These are phyloP conservation scores for Aspergillus ochraceoroseus DNA, from an alignment of 2,329 filamentous ascomycete species.

Conservation along the genomic window DNA sequence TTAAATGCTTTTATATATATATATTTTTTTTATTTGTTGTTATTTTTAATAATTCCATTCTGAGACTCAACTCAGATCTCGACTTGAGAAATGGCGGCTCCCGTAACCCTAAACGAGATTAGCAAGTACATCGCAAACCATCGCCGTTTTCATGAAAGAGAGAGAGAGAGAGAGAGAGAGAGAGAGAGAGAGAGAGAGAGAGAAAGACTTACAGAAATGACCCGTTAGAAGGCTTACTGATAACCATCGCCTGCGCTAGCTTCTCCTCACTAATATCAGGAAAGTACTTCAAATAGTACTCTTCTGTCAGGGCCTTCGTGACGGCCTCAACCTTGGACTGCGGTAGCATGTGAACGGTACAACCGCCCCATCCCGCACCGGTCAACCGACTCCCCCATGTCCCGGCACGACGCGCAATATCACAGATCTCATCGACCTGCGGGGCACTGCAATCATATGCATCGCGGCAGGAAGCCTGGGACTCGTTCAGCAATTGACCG, in stretches of 20 bases:
- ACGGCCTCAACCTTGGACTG: constrained; percentile 75
- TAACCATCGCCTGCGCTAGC: constrained; percentile 72
- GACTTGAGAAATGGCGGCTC: constrained; percentile 36
- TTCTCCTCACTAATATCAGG: constrained; percentile 67
- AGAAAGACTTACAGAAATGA: constrained; percentile 40
- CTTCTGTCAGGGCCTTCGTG: constrained; percentile 67
- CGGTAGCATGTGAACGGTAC: constrained; percentile 87
- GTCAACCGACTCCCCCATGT: constrained; percentile 81
- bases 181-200: neutral
- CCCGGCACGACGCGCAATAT: constrained; percentile 70
- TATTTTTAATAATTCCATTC: constrained; percentile 10
- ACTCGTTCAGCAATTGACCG: constrained; percentile 80
- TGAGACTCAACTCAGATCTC: constrained; percentile 22
- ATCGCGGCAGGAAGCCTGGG: constrained; percentile 80
- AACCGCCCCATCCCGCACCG: constrained; percentile 94
- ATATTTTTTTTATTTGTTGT: neutral
- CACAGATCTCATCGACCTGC: constrained; percentile 85
- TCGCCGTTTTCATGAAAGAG: no score
- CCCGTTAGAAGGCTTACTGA: constrained; percentile 65
- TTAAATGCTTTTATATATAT: no score
- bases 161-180: neutral
- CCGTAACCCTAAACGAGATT: constrained; percentile 32
- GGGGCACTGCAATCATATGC: constrained; percentile 88
- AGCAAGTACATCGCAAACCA: constrained; percentile 14
- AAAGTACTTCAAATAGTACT: constrained; percentile 75